Conservation (phyloP, 2,329 filamentous ascomycete species). For the Plenodomus lindquistii region DNA sequence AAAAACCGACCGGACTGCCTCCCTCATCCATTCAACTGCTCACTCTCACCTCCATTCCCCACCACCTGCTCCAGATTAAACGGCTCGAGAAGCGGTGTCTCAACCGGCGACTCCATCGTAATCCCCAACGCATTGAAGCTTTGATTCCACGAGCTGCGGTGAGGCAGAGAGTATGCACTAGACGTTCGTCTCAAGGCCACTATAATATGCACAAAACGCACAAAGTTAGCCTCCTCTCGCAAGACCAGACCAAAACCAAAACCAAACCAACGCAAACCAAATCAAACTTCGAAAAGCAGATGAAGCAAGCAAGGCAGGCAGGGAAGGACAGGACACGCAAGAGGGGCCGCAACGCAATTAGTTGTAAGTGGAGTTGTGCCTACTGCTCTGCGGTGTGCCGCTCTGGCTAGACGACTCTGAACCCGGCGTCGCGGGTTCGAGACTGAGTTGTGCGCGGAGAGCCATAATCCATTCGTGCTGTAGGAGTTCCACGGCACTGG, state of each 20-base stretch:
- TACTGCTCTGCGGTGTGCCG: constrained; percentile 19
- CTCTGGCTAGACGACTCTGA: constrained; percentile 26
- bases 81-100: not conserved
- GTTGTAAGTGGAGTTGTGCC: constrained; percentile 42
- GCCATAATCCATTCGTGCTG: constrained; percentile 86
- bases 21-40: not conserved
- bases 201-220: not conserved
- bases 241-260: too few relatives aligned
- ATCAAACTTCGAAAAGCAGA: too few relatives aligned
- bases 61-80: not conserved
- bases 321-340: not conserved
- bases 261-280: too few relatives aligned
- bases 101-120: not conserved
- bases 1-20: not conserved
- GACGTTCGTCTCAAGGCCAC: not conserved
- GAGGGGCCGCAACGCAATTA: constrained; percentile 13
- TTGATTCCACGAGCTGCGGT: not conserved
- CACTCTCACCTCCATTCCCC: not conserved
- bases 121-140: not conserved
- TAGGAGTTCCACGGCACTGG: constrained; percentile 83
- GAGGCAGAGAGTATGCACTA: not conserved
- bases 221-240: not conserved
- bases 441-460: constrained; percentile 50
- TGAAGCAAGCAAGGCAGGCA: not conserved
- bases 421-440: constrained; percentile 53